Conservation (phyloP, 805 yeast species). For the Lachancea quebecensis region DNA sequence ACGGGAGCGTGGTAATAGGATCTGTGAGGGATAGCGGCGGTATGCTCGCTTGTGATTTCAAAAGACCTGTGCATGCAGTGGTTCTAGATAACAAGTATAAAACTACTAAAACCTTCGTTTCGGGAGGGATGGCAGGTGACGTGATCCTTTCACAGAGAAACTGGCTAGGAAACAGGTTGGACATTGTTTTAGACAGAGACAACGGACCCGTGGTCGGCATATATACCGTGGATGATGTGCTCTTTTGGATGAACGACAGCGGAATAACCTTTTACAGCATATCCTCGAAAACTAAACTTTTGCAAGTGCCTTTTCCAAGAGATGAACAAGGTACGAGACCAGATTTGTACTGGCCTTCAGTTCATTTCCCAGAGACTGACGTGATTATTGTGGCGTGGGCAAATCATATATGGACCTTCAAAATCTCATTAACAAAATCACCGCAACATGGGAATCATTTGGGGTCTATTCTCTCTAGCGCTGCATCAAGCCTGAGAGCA, state of each 20-base stretch:
- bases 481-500: constrained; percentile 43
- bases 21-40: constrained; percentile 56
- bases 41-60: constrained; percentile 69
- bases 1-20: constrained; percentile 85
- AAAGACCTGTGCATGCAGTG: constrained; percentile 83
- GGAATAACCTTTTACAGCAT: constrained; percentile 70
- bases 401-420: constrained; percentile 63
- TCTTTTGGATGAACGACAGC: constrained; percentile 77
- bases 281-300: constrained; percentile 41
- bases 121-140: constrained; percentile 89
- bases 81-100: constrained; percentile 67
- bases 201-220: constrained; percentile 69
- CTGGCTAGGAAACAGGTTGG: constrained; percentile 83
- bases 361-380: constrained; percentile 57
- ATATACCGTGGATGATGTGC: constrained; percentile 52
- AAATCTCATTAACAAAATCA: constrained; percentile 34
- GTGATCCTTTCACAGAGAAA: constrained; percentile 66
- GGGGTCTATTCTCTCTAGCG: constrained; percentile 33
- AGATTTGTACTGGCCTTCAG: constrained; percentile 79
- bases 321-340: constrained; percentile 44
- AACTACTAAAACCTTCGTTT: constrained; percentile 56
- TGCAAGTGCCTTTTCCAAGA: constrained; percentile 49
- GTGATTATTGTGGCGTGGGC: constrained; percentile 79
- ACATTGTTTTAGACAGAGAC: constrained; percentile 51
- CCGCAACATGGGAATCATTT: constrained; percentile 17